phyloP scores from a whole-genome alignment of 2,329 filamentous ascomycete genomes.

The Ophiocordyceps camponoti-floridani region DNA sequence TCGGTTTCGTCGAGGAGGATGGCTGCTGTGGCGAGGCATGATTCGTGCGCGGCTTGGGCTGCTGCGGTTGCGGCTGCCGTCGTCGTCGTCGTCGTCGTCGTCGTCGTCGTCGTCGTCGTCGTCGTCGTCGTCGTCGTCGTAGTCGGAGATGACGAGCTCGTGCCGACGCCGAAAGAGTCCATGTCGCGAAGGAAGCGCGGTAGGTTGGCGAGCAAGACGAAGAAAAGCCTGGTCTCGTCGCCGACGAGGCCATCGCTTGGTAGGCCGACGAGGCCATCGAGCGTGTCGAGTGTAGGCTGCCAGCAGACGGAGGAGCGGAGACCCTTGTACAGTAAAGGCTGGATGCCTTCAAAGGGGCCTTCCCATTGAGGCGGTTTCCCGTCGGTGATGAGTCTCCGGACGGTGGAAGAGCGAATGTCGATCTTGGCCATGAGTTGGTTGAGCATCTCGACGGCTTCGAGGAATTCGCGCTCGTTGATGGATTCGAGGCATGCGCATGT shows the following conservation, averaged over 20 bases:
- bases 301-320: conserved; percentile 73
- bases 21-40: conserved; percentile 43
- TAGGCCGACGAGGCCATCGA: conserved; percentile 63
- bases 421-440: conserved; percentile 72
- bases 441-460: conserved; percentile 82
- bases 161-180: conserved; percentile 29
- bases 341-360: conserved; percentile 69
- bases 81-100: no score
- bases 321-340: conserved; percentile 78
- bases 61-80: no score
- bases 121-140: no score
- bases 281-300: conserved; percentile 55
- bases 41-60: conserved; percentile 23
- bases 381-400: conserved; percentile 56
- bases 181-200: conserved; percentile 69
- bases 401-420: conserved; percentile 52
- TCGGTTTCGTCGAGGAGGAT: conserved; percentile 58
- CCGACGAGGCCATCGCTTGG: conserved; percentile 71
- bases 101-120: no score
- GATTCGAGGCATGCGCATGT: conserved; percentile 92
- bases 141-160: conserved; percentile 13
- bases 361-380: conserved; percentile 79
- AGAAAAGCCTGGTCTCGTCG: conserved; percentile 64
- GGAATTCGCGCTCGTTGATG: conserved; percentile 87
- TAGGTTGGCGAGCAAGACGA: conserved; percentile 78